These are phyloP conservation scores for Monosporozyma aquatica DNA, from an alignment of 805 yeast species.

Conservation along the genomic window DNA sequence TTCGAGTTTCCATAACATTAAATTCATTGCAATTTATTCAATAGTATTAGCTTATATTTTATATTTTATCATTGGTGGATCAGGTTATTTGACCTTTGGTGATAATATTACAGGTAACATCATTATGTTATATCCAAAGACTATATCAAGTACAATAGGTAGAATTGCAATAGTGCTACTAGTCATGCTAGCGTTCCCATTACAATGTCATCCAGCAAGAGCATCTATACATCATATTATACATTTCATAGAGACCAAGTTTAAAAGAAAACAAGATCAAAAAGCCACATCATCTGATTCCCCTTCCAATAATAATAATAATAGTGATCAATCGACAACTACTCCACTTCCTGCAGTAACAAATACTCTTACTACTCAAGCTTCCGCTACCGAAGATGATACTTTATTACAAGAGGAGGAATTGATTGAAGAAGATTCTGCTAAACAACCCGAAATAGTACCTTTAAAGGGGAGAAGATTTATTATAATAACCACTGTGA, in stretches of 20 bases:
- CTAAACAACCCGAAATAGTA: constrained; percentile 8
- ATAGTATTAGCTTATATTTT: constrained; percentile 51
- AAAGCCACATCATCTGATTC: too few species aligned
- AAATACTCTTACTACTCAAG: neutral
- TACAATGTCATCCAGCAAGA: constrained; percentile 86
- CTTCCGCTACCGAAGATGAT: constrained; percentile 2
- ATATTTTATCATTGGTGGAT: constrained; percentile 63
- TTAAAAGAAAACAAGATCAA: too few species aligned
- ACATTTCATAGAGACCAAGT: constrained; percentile 33
- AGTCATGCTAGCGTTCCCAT: constrained; percentile 77
- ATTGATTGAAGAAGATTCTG: constrained; percentile 16
- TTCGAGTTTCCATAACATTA: constrained; percentile 39
- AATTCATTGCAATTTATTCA: constrained; percentile 42
- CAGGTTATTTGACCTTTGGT: constrained; percentile 86
- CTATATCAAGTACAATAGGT: constrained; percentile 64
- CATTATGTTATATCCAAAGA: constrained; percentile 63
- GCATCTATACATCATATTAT: constrained; percentile 69
- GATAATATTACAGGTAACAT: constrained; percentile 70
- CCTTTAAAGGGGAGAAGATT: constrained; percentile 34
- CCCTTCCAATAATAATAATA: too few species aligned
- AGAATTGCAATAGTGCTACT: constrained; percentile 69
- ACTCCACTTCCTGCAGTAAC: too few species aligned
- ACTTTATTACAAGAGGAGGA: neutral
- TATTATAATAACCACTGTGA: constrained; percentile 38
- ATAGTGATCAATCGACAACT: too few species aligned